Evolutionary conservation across 2,329 filamentous ascomycete species (phyloP), one percentile per base, ranked within the genome.

Genomic region (Cladophialophora chaetospira): DNA sequence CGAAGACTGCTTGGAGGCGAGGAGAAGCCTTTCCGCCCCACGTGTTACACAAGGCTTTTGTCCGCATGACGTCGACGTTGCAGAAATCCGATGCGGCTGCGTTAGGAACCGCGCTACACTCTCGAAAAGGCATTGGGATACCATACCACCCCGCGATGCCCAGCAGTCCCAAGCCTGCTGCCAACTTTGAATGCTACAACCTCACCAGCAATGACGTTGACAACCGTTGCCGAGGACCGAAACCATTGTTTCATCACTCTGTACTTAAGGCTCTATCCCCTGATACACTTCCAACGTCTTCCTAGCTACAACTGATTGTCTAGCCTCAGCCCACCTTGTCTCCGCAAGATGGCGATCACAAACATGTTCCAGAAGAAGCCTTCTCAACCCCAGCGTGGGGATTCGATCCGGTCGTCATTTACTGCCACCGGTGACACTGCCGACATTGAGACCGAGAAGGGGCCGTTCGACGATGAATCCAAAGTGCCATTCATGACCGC

Each of bases 401-500:
- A 35, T 23, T 58, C 56, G 11, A 29, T 40, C n/a, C 11, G 50
- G 31, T 47, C 51, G 10, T 58, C 56, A 13, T 55, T 51, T 31
- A 52, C 49, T 1, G 48, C 49, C 29, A 54, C 44, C 6, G 58
- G 55, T 26, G 58, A 58, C 3, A 46, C 38, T 4, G 44, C 42
- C 50, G 38, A 58, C 23, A 40, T 59, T 43, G 57, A 59, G 33
- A 31, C 52, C 10, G 55, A 63, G 44, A 60, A 62, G 17, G 62
- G 53, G 3, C 53, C 54, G n/a, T 60, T 60, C 43, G 44, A 62
- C 40, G 73, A 77, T 61, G 72, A 77, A 38, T 73, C 73, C 44
- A 74, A 75, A 11, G 70, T 77, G 60, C 69, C 70, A 31, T 73
- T 74, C 45, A 55, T 78, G 50, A 77, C 76, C 55, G 70, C 70